Evolutionary conservation across 768 basidiomycete species (phyloP).

Genomic region (Imleria badia): DNA sequence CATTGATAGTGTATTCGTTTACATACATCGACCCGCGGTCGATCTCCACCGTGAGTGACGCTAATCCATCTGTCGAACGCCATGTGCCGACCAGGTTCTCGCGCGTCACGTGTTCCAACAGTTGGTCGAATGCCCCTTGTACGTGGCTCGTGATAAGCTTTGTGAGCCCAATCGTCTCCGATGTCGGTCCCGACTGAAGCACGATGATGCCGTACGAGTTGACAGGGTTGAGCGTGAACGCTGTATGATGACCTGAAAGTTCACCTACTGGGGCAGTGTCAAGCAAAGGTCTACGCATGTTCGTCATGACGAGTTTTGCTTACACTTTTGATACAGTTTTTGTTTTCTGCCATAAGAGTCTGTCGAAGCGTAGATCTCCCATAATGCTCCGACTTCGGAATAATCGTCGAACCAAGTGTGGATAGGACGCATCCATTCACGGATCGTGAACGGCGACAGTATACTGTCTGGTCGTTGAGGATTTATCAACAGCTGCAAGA

Average conservation of each 20-base stretch:
- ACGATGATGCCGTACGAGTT: constrained; percentile 43
- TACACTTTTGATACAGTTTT: constrained; percentile 29
- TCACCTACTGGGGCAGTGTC: constrained; percentile 35
- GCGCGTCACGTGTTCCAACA: constrained; percentile 29
- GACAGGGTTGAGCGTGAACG: constrained; percentile 40
- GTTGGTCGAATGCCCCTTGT: constrained; percentile 36
- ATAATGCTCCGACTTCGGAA: constrained; percentile 42
- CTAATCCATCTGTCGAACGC: constrained; percentile 27
- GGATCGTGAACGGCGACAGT: constrained; percentile 34
- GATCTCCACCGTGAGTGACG: constrained; percentile 31
- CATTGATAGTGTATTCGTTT: constrained; percentile 34
- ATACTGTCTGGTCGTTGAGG: constrained; percentile 36
- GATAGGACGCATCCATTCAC: constrained; percentile 44
- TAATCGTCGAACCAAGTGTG: constrained; percentile 39
- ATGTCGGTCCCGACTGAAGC: constrained; percentile 39
- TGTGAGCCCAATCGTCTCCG: constrained; percentile 32
- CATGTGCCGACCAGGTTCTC: constrained; percentile 36
- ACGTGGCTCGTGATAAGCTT: constrained; percentile 33
- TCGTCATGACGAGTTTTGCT: background rate
- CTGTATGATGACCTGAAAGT: constrained; percentile 39
- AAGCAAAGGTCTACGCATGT: background rate
- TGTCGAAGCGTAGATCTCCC: constrained; percentile 40
- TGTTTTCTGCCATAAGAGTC: constrained; percentile 33
- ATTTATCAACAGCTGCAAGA: constrained; percentile 47
- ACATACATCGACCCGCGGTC: constrained; percentile 30